Percentiles rank a stretch among this genome's conserved stretches.
Conservation (phyloP, 306 rosid genomes). For the Astragalus glycyphyllos region DNA sequence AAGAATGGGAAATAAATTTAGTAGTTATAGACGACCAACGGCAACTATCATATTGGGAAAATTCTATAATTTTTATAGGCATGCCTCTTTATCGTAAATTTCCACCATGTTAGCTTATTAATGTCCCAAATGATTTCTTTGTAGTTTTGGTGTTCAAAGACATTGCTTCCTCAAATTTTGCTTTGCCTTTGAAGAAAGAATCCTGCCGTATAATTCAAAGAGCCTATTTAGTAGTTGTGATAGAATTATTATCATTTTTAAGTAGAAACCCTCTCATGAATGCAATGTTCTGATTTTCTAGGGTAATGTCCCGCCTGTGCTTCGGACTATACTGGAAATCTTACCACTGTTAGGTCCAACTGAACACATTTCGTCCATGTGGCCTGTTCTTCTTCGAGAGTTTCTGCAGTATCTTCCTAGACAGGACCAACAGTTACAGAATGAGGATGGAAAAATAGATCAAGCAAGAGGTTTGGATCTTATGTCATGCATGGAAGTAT, state of each 20-base stretch:
- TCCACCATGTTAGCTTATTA: neutral
- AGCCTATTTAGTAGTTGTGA: slow-evolving; percentile 25
- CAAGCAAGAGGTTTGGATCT: slow-evolving; percentile 61
- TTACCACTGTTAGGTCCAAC: slow-evolving; percentile 81
- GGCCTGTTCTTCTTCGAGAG: slow-evolving; percentile 84
- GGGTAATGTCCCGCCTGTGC: slow-evolving; percentile 90
- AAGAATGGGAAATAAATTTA: slow-evolving; percentile 15
- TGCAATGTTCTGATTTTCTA: slow-evolving; percentile 42
- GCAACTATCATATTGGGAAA: slow-evolving; percentile 2
- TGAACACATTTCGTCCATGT: slow-evolving; percentile 77
- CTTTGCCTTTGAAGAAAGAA: slow-evolving; percentile 31
- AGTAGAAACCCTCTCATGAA: slow-evolving; percentile 27
- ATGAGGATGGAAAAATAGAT: slow-evolving; percentile 64
- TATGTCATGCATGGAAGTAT: slow-evolving; percentile 52
- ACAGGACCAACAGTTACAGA: slow-evolving; percentile 59
- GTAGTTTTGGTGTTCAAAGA: slow-evolving; percentile 8
- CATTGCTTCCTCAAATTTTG: slow-evolving; percentile 25
- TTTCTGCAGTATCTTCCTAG: slow-evolving; percentile 85
- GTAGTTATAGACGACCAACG: neutral
- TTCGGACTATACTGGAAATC: slow-evolving; percentile 80
- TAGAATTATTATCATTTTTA: slow-evolving; percentile 23
- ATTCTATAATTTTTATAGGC: slow-evolving; percentile 1
- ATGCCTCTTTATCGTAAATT: neutral
- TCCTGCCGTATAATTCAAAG: slow-evolving; percentile 11
- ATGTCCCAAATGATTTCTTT: slow-evolving; percentile 20